Evolutionary conservation across 2,329 filamentous ascomycete species (phyloP), one percentile per base, ranked within the genome.

Genomic region (Cordyceps tenuipes): DNA sequence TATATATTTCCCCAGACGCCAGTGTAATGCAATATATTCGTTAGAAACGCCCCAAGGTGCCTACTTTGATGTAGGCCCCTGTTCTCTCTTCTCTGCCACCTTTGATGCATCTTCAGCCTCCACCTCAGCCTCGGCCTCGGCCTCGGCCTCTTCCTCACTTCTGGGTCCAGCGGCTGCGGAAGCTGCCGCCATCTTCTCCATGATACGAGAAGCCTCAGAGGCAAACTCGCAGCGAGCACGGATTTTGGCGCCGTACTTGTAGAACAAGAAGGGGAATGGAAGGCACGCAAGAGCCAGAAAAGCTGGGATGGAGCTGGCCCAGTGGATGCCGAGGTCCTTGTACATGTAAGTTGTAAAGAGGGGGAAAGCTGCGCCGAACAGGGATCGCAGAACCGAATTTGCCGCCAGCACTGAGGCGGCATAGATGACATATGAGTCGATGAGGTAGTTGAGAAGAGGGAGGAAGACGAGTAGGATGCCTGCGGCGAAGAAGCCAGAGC

Each of bases 191-290:
- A 60, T 60, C 50, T 60, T 70, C 63, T 73, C 70, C 72, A 88
- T 77, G 62, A 88, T 82, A 12, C 76, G 77, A 34, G 86, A 85
- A 7, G 87, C 83, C 71, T 90, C 81, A 10, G 83, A 80, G 6
- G 88, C 84, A 68, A 82, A 91, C 74, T 87, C 86, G 79, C 88
- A 90, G 68, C 78, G 82, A 69, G 79, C 75, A 23, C 88, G 80
- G 66, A 92, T 87, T 10, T 57, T 55, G 41, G 68, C 31, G 63
- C 89, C 89, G 69, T 90, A 90, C 66, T 81, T 85, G 75, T 89
- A 89, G 72, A 93, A 90, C 17, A 93, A 70, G 71, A 89, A 87
- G 0, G 89, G 89, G 67, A 89, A 87, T 0, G 89, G 88, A 19
- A 90, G 76, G 71, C 88, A 91, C 12, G 79, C 80, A 3, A 91